Evolutionary conservation across 1,284 basidiomycete genomes (phyloP), one percentile per base, ranked within the genome.

Genomic region (Anthracocystis panici-leucophaei): DNA sequence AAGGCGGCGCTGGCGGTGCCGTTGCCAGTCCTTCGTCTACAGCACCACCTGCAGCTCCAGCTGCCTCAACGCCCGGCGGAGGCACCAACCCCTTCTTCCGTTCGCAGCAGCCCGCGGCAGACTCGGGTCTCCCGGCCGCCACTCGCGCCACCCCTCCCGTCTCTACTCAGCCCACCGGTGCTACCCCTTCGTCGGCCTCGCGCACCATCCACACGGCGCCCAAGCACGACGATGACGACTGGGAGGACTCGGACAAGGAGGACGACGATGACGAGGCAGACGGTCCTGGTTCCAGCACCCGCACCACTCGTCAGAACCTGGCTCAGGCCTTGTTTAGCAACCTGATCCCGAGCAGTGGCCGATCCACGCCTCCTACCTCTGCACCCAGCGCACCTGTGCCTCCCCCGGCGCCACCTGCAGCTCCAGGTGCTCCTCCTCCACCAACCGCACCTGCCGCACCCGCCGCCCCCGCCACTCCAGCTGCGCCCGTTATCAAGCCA

Each of bases 271-370:
- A 83, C 7, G 82, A 82, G 12, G 78, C 75, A 5, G 82, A 84
- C 33, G 82, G 77, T 14, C 75, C 79, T 21, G 82, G 79, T 3
- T 67, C 77, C 27, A 82, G 75, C 55, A 81, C 81, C 20, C 80
- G 84, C 9, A 76, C 80, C 4, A 83, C 80, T 6, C 77, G 84
- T 12, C 82, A 83, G 59, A 83, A 83, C 64, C 70, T 85, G 0
- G 84, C 84, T 9, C 77, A 79, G 61, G 79, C 79, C 25, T 65
- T 85, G 8, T 85, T 85, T 65, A 82, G 83, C 64, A 80, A 77
- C 53, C 51, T 83, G 51, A 77, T 82, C 41, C 79, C 83, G 4
- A 72, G 66, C 61, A 69, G 75, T 25, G 78, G 73, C 16, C 60
- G 79, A 40, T 62, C 78, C 2, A 79, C 77, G 11, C 79, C 81